Conservation (phyloP, 2,329 filamentous ascomycete species). For the Colletotrichum sp. region DNA sequence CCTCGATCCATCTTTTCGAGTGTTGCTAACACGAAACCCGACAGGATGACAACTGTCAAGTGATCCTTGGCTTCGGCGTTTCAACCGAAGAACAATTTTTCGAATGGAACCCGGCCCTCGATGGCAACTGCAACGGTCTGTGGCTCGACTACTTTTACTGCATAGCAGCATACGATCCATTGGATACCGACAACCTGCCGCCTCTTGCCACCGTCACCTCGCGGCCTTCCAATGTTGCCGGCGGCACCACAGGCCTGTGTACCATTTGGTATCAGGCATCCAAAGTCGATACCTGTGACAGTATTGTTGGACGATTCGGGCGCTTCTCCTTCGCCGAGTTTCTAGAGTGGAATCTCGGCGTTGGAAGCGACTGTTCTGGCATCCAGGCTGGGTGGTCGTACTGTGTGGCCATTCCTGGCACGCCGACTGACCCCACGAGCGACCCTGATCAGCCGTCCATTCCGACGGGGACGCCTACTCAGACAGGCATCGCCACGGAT, state of each 20-base stretch:
- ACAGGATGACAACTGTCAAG: slow-evolving; percentile 14
- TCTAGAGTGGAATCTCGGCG: background rate
- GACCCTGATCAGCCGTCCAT: background rate
- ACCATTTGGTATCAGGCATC: background rate
- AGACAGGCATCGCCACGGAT: background rate
- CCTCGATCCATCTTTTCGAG: background rate
- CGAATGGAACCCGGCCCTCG: slow-evolving; percentile 29
- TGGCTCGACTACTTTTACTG: slow-evolving; percentile 27
- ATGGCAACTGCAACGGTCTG: slow-evolving; percentile 28
- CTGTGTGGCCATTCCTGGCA: background rate
- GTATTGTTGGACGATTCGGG: background rate
- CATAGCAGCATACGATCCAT: background rate
- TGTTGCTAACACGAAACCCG: background rate
- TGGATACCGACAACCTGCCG: background rate
- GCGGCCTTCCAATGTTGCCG: background rate
- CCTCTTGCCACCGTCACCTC: background rate
- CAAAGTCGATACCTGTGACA: background rate
- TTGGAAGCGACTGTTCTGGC: background rate
- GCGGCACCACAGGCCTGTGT: background rate
- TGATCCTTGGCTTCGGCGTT: slow-evolving; percentile 9
- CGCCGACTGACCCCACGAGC: background rate
- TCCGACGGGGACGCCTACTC: background rate
- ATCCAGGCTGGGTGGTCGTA: background rate
- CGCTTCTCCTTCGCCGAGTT: background rate
- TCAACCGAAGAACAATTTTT: slow-evolving; percentile 29